phyloP scores from a whole-genome alignment of 805 yeast species.

The Cyberlindnera nakhonratchasimensis region DNA sequence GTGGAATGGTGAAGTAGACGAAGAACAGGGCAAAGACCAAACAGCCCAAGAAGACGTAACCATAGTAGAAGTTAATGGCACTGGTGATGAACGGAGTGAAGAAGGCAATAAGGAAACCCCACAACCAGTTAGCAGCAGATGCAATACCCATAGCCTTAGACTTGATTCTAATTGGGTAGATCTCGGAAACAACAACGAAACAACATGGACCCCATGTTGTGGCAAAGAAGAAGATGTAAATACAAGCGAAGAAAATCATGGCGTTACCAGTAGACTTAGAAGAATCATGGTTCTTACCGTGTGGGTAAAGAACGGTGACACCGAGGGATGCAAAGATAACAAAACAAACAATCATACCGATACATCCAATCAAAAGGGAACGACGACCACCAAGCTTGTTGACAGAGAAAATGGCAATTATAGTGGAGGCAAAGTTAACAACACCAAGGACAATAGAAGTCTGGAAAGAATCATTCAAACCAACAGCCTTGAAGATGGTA shows the following conservation, averaged over 20 bases:
- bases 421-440: slow-evolving; percentile 56
- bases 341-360: slow-evolving; percentile 44
- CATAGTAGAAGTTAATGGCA: slow-evolving; percentile 67
- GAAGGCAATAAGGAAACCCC: slow-evolving; percentile 64
- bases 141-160: slow-evolving; percentile 55
- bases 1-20: slow-evolving; percentile 69
- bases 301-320: slow-evolving; percentile 41
- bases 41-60: slow-evolving; percentile 62
- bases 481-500: slow-evolving; percentile 57
- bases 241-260: slow-evolving; percentile 67
- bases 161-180: slow-evolving; percentile 71
- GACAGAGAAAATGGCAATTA: slow-evolving; percentile 46
- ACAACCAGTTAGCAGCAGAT: slow-evolving; percentile 59
- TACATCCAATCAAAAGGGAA: slow-evolving; percentile 46
- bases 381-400: slow-evolving; percentile 54
- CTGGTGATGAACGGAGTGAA: slow-evolving; percentile 71
- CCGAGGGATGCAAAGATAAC: slow-evolving; percentile 58
- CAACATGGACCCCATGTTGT: slow-evolving; percentile 73
- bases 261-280: slow-evolving; percentile 59
- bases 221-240: slow-evolving; percentile 69
- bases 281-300: slow-evolving; percentile 45
- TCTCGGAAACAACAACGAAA: slow-evolving; percentile 62
- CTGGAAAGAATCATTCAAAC: slow-evolving; percentile 53
- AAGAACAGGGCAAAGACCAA: slow-evolving; percentile 57
- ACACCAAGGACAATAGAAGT: slow-evolving; percentile 58